Evolutionary conservation across 768 basidiomycete genomes (phyloP).

Genomic region (Lactifluus piperatus): DNA sequence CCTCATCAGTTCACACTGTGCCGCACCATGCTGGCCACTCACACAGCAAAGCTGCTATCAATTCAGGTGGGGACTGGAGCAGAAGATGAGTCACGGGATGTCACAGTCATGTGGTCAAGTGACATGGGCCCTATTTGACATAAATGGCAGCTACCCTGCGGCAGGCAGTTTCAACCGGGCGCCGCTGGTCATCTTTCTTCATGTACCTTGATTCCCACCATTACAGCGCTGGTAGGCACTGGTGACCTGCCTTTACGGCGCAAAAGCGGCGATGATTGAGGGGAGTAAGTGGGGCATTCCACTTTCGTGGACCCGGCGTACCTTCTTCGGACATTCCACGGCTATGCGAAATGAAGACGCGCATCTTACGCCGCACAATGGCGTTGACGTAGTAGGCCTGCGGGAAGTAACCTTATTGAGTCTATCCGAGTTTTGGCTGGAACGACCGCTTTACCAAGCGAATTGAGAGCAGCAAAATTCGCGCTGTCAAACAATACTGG

Average conservation of each 20-base stretch:
- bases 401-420: background rate
- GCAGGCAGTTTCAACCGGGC: background rate
- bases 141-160: conserved; percentile 11
- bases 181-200: conserved; percentile 1
- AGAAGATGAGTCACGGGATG: no score
- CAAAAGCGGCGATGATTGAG: background rate
- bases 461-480: background rate
- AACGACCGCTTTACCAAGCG: background rate
- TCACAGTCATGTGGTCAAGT: no score
- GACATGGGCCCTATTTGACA: no score
- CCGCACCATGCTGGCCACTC: no score
- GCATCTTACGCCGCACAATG: background rate
- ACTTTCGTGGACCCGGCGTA: background rate
- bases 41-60: no score
- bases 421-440: background rate
- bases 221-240: background rate
- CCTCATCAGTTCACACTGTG: no score
- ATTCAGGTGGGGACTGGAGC: no score
- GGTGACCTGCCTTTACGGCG: background rate
- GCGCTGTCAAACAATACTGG: background rate
- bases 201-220: conserved; percentile 8
- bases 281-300: background rate
- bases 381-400: background rate
- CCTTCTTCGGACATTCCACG: conserved; percentile 1
- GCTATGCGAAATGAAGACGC: conserved; percentile 9